Percentiles rank a stretch among this genome's conserved stretches.
Conservation (phyloP, 2,329 filamentous ascomycete genomes). For the Phialophora verrucosa region DNA sequence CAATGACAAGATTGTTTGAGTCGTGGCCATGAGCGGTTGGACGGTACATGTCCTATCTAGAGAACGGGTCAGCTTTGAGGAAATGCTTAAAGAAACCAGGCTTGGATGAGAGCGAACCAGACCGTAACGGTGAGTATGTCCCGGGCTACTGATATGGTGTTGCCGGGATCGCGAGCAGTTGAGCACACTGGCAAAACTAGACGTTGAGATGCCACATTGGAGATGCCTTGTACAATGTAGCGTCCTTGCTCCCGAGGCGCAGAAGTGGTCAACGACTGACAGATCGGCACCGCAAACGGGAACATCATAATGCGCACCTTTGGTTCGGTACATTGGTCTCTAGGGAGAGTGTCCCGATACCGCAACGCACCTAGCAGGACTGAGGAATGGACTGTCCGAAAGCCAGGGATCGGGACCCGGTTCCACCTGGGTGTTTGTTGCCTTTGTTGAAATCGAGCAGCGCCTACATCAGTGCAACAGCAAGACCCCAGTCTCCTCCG, state of each 20-base stretch:
- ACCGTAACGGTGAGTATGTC: not conserved
- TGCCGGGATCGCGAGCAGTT: not conserved
- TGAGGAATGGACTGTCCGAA: not conserved
- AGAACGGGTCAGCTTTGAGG: not conserved
- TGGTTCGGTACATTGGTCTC: not conserved
- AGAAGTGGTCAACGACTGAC: not conserved
- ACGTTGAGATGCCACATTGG: not conserved
- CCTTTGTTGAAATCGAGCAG: not conserved
- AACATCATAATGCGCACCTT: not conserved
- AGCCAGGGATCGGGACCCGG: not conserved
- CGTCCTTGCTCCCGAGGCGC: not conserved
- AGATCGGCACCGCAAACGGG: not conserved
- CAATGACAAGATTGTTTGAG: slow-evolving; percentile 1
- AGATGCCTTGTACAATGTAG: not conserved
- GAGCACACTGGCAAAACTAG: not conserved
- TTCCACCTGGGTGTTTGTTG: not conserved
- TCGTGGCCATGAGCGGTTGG: not conserved
- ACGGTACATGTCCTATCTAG: not conserved
- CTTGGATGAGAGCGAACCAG: not conserved
- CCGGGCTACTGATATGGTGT: not conserved
- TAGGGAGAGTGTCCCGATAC: not conserved
- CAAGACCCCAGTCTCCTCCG: not conserved
- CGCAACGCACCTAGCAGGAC: not conserved
- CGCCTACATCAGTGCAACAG: not conserved
- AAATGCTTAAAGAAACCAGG: not conserved